A percentile compares a stretch with the other conserved stretches of the same genome.
Conservation (phyloP, 2,329 filamentous ascomycete genomes). For the Furcasterigmium sp. region DNA sequence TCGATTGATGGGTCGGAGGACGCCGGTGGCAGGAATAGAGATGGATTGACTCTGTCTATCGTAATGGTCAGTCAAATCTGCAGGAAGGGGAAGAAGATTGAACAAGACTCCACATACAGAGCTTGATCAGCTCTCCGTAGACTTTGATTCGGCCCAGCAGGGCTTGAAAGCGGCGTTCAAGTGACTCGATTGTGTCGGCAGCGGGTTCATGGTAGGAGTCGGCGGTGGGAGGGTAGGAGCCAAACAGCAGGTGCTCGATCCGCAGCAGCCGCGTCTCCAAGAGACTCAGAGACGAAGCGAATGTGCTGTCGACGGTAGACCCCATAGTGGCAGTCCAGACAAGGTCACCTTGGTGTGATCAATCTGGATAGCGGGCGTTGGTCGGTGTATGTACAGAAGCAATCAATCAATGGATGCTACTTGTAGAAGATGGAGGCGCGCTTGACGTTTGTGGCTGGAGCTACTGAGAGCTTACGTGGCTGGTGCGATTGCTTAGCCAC, state of each 20-base stretch:
- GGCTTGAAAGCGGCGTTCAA: slow-evolving; percentile 48
- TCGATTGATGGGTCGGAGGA: slow-evolving; percentile 44
- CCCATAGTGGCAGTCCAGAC: slow-evolving; percentile 17
- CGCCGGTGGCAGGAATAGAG: slow-evolving; percentile 45
- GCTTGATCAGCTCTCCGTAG: slow-evolving; percentile 54
- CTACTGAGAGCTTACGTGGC: slow-evolving; percentile 2
- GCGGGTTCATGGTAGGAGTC: slow-evolving; percentile 33
- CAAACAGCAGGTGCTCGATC: slow-evolving; percentile 54
- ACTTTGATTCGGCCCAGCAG: slow-evolving; percentile 47
- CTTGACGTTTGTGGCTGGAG: neutral
- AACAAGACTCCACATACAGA: no score
- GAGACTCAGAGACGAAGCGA: slow-evolving; percentile 48
- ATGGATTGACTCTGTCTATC: slow-evolving; percentile 47
- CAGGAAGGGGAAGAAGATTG: neutral
- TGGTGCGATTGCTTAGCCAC: neutral
- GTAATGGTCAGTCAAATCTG: neutral
- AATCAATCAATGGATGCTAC: no score
- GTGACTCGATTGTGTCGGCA: slow-evolving; percentile 37
- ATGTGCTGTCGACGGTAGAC: slow-evolving; percentile 42
- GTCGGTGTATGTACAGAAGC: no score
- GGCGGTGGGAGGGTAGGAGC: slow-evolving; percentile 29
- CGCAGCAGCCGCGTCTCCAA: slow-evolving; percentile 55
- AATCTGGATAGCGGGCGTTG: no score
- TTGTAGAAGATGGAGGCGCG: no score
- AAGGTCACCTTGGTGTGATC: no score